A percentile compares a stretch with the other conserved stretches of the same genome.
These are phyloP conservation scores for Fonsecaea pugnacius DNA, from an alignment of 2,329 filamentous ascomycete genomes.

Conservation along the genomic window DNA sequence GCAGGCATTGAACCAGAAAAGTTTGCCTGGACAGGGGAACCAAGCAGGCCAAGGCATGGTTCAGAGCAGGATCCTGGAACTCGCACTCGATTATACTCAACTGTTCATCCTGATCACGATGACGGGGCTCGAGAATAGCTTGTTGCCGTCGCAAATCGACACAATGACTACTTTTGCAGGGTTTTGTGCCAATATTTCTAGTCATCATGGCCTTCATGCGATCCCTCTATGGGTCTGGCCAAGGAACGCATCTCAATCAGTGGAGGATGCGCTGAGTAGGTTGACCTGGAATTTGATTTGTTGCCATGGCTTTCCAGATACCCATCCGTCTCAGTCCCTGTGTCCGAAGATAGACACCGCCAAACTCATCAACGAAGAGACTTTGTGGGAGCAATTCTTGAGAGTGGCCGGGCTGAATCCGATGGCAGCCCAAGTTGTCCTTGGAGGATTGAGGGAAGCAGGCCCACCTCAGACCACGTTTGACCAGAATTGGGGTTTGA, in stretches of 20 bases:
- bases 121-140: background rate
- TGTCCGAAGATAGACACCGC: constrained; percentile 37
- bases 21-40: constrained; percentile 65
- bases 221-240: constrained; percentile 29
- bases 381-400: constrained; percentile 70
- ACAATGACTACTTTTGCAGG: constrained; percentile 37
- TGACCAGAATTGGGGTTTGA: constrained; percentile 24
- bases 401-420: constrained; percentile 69
- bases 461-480: background rate
- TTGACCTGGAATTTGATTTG: constrained; percentile 50
- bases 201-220: background rate
- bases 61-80: constrained; percentile 58
- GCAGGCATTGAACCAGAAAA: constrained; percentile 72
- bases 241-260: background rate
- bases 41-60: constrained; percentile 51
- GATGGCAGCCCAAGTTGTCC: constrained; percentile 70
- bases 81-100: constrained; percentile 66
- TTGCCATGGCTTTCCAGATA: constrained; percentile 38
- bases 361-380: constrained; percentile 61
- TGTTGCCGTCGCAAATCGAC: constrained; percentile 10
- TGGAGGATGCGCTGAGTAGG: constrained; percentile 20
- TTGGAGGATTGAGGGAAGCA: constrained; percentile 44
- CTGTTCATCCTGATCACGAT: constrained; percentile 70
- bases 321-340: constrained; percentile 3
- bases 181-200: constrained; percentile 38